phyloP scores from a whole-genome alignment of 805 yeast species.

The Metschnikowia sp. region DNA sequence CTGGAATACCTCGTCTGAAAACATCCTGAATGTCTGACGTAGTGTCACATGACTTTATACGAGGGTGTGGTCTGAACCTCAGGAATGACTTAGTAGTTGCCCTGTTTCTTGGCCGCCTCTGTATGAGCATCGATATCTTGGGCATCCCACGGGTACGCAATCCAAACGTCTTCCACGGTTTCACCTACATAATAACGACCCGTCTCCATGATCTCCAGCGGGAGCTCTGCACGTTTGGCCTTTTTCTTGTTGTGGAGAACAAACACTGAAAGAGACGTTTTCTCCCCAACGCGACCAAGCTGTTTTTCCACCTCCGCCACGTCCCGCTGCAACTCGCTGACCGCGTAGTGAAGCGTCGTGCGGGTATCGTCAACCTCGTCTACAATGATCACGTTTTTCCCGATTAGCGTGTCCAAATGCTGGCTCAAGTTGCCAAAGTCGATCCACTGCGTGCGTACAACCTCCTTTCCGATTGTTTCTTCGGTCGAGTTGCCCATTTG shows the following conservation, averaged over 20 bases:
- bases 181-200: slow-evolving; percentile 70
- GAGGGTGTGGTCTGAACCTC: no score
- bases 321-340: slow-evolving; percentile 70
- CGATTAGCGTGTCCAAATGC: slow-evolving; percentile 57
- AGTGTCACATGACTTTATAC: no score
- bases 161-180: slow-evolving; percentile 76
- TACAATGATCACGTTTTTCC: slow-evolving; percentile 68
- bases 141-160: slow-evolving; percentile 86
- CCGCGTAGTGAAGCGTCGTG: slow-evolving; percentile 78
- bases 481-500: slow-evolving; percentile 25
- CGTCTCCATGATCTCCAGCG: slow-evolving; percentile 56
- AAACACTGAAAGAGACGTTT: slow-evolving; percentile 68
- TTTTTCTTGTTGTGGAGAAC: slow-evolving; percentile 76
- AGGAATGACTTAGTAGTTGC: slow-evolving; percentile 34
- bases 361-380: slow-evolving; percentile 88
- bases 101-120: slow-evolving; percentile 68
- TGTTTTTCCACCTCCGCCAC: slow-evolving; percentile 50
- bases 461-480: slow-evolving; percentile 39
- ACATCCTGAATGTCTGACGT: no score
- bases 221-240: slow-evolving; percentile 69
- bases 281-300: slow-evolving; percentile 46
- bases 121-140: slow-evolving; percentile 73
- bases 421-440: slow-evolving; percentile 53
- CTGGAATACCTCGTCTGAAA: no score
- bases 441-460: slow-evolving; percentile 80